Base-by-base conservation (phyloP, 1,139 yeast species). In the Protomyces inouyei region DNA sequence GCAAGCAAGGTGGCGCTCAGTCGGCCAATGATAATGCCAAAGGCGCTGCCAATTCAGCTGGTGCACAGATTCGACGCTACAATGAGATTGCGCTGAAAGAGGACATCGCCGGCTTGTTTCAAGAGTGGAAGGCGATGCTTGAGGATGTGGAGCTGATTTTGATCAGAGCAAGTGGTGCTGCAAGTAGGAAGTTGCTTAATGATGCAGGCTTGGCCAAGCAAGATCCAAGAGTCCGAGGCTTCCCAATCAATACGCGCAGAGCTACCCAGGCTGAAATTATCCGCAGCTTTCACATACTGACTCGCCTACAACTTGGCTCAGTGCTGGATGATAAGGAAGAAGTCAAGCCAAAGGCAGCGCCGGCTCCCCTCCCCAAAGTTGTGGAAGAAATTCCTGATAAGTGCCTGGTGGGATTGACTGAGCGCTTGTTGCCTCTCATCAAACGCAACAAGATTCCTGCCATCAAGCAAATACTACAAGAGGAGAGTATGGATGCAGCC, bases 1-100 rank as follows among this genome's bases (percentile, higher is more conserved):
- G 97, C 69, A 95, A 93, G 72, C 99, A 93, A 75, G 99, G 99
- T 77, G 98, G 98, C 0, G 83, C 98, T 0, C 99, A 93, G 75
- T 84, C 93, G 68, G 92, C 97, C 0, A 87, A 84, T 75, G 99
- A 93, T 75, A 89, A 86, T 73, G 87, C 96, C 0, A 83, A 87
- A 69, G 98, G 98, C 2, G 92, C 92, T 73, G 98, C 98, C 10
- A 90, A 90, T 69, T 91, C 97, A 16, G 98, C 97, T 0, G 99
- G 99, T 66, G 87, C 97, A 1, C 84, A 85, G 64, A 80, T 93
- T 60, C 85, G 99, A 78, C 81, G 98, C 68, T 85, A 90, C 70
- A 92, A 92, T 72, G 98, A 95, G 74, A 87, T 85, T 66, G 95
- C 95, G 2, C 80, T 93, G 67, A 83, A 83, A 65, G 80, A 82